Conservation (phyloP, 805 yeast genomes). For the Candida silvatica region DNA sequence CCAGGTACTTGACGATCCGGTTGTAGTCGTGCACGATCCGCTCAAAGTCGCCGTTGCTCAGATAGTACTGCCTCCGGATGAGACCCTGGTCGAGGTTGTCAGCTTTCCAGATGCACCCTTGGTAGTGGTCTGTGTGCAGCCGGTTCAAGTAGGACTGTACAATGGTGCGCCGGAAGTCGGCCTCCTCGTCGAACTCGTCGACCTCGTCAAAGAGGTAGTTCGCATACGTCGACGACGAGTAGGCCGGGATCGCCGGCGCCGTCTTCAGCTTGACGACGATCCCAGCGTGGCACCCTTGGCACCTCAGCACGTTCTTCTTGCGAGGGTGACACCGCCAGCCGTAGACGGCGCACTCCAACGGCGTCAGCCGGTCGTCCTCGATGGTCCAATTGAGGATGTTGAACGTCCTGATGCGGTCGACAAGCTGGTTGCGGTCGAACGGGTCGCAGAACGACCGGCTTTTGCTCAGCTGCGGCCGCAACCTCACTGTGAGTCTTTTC, state of each 20-base stretch:
- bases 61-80: conserved; percentile 17
- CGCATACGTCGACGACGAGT: neutral
- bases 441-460: conserved; percentile 14
- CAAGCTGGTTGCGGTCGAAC: conserved; percentile 21
- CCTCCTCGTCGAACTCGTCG: conserved; percentile 14
- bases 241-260: neutral
- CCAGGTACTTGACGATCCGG: conserved; percentile 8
- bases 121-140: conserved; percentile 20
- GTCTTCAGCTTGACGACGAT: conserved; percentile 17
- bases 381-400: conserved; percentile 40
- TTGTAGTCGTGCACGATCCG: conserved; percentile 14
- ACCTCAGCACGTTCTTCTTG: conserved; percentile 24
- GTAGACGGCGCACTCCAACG: conserved; percentile 37
- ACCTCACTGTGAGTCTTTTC: too few species aligned
- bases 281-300: conserved; percentile 25
- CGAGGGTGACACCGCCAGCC: conserved; percentile 43
- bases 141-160: conserved; percentile 18
- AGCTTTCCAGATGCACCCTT: conserved; percentile 18
- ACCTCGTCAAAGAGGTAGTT: conserved; percentile 2
- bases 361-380: conserved; percentile 26
- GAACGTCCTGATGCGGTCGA: conserved; percentile 34
- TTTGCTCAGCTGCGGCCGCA: too few species aligned
- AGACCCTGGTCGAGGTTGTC: conserved; percentile 8
- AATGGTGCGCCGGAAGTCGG: conserved; percentile 15
- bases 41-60: conserved; percentile 18